Base-by-base conservation (phyloP, 192 early-diverging fungal genomes). In the Thoreauomyces humboldtii region DNA sequence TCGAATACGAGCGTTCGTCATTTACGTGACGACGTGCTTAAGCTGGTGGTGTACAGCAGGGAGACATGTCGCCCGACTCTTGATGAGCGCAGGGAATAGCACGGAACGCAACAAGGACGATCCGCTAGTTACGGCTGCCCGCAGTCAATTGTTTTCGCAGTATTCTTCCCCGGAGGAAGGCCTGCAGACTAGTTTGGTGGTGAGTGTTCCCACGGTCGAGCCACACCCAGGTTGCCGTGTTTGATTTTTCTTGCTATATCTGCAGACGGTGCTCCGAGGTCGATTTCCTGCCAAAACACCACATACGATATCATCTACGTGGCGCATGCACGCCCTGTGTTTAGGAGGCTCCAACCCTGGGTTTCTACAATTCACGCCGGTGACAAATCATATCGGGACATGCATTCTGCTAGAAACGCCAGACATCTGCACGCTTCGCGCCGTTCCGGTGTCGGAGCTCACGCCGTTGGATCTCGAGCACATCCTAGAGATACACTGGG, bases 1-100 rank as follows among this genome's bases (percentile, higher is more conserved):
- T 29, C 57, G 57, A 38, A 59, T 36, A 12, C 57, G 57, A 7
- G 28, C 35, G 27, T 59, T 59, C 37, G 57, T 38, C 11, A 42
- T 59, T 15, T 21, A 41, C 0, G 0, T 59, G 5, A 29, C 57
- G 7, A 17, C 50, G 17, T 6, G 15, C 7, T 2, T 28, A 2
- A 52, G 25, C 25, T 52, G 29, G 21, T 52, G 27, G 19, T 28
- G 6, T 4, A 29, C 25, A 15, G 3, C 29, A 29, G 50, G 50
- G 25, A 22, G 50, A 15, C 50, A 52, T 29, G 6, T 52, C 15
- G 4, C 32, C 32, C 21, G 50, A 15, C 15, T 52, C 27, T 6
- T 29, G 15, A 52, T 24, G 50, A 22, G 50, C 15, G 5, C 2
- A 14, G 50, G 21, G 50, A 28, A 29, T 28, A 52, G 3, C 11